Evolutionary conservation across 2,329 filamentous ascomycete genomes (phyloP).

Genomic region (Aspergillus felis): DNA sequence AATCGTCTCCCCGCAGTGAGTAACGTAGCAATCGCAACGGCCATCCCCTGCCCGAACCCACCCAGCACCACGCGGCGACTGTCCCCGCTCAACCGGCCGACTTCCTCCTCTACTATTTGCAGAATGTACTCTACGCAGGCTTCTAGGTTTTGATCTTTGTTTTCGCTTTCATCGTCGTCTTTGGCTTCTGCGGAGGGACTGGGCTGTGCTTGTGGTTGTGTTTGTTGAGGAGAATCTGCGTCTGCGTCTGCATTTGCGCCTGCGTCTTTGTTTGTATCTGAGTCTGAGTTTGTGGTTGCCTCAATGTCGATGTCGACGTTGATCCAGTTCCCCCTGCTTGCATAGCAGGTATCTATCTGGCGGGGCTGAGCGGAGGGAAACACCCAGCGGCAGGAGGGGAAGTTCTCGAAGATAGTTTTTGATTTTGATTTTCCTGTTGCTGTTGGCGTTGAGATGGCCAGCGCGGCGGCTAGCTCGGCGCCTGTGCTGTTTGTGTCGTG

Average conservation of each 20-base stretch:
- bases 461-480: neutral
- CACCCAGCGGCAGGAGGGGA: conserved; percentile 2
- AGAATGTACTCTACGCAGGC: neutral
- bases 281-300: too few relatives aligned
- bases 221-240: neutral
- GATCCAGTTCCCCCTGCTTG: neutral
- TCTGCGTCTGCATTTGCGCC: neutral
- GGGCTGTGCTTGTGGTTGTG: neutral
- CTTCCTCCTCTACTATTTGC: neutral
- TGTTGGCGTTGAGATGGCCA: neutral
- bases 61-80: neutral
- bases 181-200: neutral
- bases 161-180: too few relatives aligned
- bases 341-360: neutral
- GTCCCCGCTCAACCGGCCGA: neutral
- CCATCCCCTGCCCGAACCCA: neutral
- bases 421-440: neutral
- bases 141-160: neutral
- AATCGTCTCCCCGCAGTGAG: neutral
- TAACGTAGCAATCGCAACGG: neutral
- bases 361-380: conserved; percentile 1
- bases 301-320: neutral
- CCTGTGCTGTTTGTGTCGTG: conserved; percentile 1
- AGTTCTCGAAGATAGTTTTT: neutral
- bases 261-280: too few relatives aligned